These are phyloP conservation scores for Diaporthe nobilis DNA, from an alignment of 2,329 filamentous ascomycete species.

Conservation along the genomic window DNA sequence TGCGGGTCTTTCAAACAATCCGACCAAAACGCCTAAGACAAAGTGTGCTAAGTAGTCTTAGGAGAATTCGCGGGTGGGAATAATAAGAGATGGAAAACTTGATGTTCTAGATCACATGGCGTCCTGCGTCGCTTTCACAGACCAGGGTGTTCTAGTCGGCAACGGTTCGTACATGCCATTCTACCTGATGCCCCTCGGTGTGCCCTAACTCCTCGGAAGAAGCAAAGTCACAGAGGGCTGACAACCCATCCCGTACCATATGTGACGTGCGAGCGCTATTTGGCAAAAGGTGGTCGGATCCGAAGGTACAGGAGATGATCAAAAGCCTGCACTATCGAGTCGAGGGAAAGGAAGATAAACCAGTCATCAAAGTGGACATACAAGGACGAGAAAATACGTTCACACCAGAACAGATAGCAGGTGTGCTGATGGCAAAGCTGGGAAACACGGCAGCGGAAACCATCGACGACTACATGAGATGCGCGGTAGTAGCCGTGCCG, in stretches of 20 bases:
- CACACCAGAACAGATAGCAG: background rate
- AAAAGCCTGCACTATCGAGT: slow-evolving; percentile 2
- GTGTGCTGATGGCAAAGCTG: background rate
- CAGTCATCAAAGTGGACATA: background rate
- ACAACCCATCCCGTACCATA: background rate
- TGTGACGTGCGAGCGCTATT: background rate
- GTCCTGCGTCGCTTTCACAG: slow-evolving; percentile 13
- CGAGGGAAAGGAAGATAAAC: background rate
- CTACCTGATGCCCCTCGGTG: background rate
- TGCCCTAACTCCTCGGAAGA: background rate
- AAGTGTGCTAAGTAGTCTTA: background rate
- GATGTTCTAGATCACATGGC: background rate
- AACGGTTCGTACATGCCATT: background rate
- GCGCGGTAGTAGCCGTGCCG: background rate
- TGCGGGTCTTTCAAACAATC: background rate
- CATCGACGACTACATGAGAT: background rate
- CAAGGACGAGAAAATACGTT: background rate
- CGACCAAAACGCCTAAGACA: background rate
- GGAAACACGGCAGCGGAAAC: background rate
- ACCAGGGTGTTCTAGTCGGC: background rate
- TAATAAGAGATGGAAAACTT: background rate
- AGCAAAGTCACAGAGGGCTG: background rate
- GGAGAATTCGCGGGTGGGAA: background rate
- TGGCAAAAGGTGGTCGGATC: background rate
- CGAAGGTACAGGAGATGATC: background rate